Percentiles rank a stretch among this genome's conserved stretches.
Evolutionary conservation across 495 filamentous ascomycete genomes (phyloP).

Genomic region (Annulohypoxylon bovei): DNA sequence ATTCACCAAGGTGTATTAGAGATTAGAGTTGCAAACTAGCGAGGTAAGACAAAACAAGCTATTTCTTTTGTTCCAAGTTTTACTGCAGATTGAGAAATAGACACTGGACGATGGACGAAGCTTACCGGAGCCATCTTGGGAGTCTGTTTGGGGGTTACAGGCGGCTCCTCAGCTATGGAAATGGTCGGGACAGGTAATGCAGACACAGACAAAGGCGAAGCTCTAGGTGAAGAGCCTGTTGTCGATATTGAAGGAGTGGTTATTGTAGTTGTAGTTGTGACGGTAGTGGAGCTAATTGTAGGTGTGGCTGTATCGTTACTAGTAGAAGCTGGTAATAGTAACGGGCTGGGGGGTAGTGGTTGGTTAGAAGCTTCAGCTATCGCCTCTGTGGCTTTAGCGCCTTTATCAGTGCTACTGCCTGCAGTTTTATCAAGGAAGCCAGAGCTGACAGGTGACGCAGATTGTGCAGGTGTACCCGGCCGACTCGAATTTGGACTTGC

Average conservation of each 20-base stretch:
- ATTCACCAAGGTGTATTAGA: slow-evolving; percentile 26
- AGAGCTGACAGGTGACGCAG: slow-evolving; percentile 29
- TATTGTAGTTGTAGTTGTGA: slow-evolving; percentile 52
- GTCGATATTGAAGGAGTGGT: slow-evolving; percentile 50
- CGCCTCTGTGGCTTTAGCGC: slow-evolving; percentile 49
- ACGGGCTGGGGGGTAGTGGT: slow-evolving; percentile 65
- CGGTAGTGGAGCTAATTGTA: slow-evolving; percentile 44
- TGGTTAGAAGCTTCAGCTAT: slow-evolving; percentile 56
- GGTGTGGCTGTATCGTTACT: slow-evolving; percentile 48
- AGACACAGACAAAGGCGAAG: slow-evolving; percentile 45
- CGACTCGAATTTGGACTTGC: slow-evolving; percentile 44
- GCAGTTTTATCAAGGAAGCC: not conserved
- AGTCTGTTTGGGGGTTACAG: slow-evolving; percentile 44
- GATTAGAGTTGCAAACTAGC: slow-evolving; percentile 15
- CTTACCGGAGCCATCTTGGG: slow-evolving; percentile 71
- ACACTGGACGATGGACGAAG: slow-evolving; percentile 35
- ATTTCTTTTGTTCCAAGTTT: slow-evolving; percentile 19
- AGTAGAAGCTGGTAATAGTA: slow-evolving; percentile 51
- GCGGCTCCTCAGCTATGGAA: slow-evolving; percentile 48
- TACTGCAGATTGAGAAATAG: slow-evolving; percentile 6
- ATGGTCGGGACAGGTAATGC: slow-evolving; percentile 45
- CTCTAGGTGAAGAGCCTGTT: slow-evolving; percentile 40
- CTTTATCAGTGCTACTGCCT: slow-evolving; percentile 7
- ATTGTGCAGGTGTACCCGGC: slow-evolving; percentile 43
- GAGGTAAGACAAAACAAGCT: slow-evolving; percentile 4